These are phyloP conservation scores for Tranzscheliella williamsii DNA, from an alignment of 1,284 basidiomycete species.

Conservation along the genomic window DNA sequence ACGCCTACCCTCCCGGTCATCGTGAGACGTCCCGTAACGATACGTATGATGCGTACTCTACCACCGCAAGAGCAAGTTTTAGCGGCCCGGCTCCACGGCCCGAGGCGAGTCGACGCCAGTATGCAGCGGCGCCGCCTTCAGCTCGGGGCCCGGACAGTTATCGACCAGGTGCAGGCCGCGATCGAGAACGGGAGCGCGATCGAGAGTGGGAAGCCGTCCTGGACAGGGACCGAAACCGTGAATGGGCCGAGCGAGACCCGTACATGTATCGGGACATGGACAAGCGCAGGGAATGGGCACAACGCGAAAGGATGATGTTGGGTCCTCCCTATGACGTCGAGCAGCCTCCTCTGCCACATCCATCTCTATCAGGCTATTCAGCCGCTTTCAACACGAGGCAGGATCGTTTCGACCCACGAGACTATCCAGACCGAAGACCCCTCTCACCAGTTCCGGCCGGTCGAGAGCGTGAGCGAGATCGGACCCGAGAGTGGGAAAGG, in stretches of 20 bases:
- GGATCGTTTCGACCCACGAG: constrained; percentile 22
- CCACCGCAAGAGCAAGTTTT: constrained; percentile 11
- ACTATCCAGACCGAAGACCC: constrained; percentile 14
- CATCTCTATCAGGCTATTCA: neutral
- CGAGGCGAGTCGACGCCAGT: constrained; percentile 21
- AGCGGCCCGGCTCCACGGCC: constrained; percentile 6
- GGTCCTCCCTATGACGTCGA: constrained; percentile 6
- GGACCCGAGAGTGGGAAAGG: constrained; percentile 23
- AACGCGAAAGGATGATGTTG: constrained; percentile 3
- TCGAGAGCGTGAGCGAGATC: constrained; percentile 11
- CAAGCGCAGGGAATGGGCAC: constrained; percentile 17
- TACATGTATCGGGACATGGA: constrained; percentile 12
- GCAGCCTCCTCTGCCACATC: constrained; percentile 7
- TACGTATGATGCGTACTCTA: no score
- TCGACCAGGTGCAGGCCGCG: constrained; percentile 20
- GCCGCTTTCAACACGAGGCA: constrained; percentile 7
- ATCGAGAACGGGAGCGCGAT: constrained; percentile 28
- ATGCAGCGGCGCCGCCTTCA: constrained; percentile 9
- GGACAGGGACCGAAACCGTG: constrained; percentile 33
- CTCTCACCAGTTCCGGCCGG: constrained; percentile 10
- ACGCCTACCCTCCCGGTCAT: constrained; percentile 15
- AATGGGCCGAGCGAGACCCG: constrained; percentile 26
- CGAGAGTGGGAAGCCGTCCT: constrained; percentile 30
- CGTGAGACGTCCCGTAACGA: no score
- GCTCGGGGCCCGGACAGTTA: constrained; percentile 22